phyloP scores from a whole-genome alignment of 2,329 filamentous ascomycete species.

The Colletotrichum sp. region DNA sequence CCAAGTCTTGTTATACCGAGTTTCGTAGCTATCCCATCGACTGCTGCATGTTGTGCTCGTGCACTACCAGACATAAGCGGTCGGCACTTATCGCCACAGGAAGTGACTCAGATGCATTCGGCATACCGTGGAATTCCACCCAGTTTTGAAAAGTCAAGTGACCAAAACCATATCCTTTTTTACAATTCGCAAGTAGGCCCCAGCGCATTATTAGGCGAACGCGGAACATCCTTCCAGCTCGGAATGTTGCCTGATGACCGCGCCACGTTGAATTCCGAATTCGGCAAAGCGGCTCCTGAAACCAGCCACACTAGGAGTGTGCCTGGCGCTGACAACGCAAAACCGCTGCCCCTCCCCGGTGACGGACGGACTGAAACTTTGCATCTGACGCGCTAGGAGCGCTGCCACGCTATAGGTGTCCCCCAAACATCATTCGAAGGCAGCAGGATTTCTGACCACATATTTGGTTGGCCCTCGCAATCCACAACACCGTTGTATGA shows the following conservation, averaged over 20 bases:
- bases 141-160: neutral
- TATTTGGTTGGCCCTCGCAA: neutral
- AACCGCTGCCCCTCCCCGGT: neutral
- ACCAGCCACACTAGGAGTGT: constrained; percentile 11
- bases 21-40: too few species aligned
- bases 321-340: neutral
- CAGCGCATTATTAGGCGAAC: neutral
- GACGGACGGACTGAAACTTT: constrained; percentile 3
- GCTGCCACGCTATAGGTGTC: neutral
- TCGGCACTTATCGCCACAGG: neutral
- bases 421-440: neutral
- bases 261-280: neutral
- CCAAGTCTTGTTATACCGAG: too few species aligned
- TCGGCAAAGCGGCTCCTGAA: constrained; percentile 16
- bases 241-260: neutral
- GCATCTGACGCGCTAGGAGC: constrained; percentile 7
- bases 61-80: neutral
- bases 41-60: too few species aligned
- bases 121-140: neutral
- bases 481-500: rapidly evolving
- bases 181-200: neutral
- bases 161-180: neutral
- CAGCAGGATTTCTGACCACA: constrained; percentile 8
- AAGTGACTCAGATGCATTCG: neutral
- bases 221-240: neutral